A percentile compares a stretch with the other conserved stretches of the same genome.
Conservation (phyloP, 2,329 filamentous ascomycete species). For the Aspergillus melleus region DNA sequence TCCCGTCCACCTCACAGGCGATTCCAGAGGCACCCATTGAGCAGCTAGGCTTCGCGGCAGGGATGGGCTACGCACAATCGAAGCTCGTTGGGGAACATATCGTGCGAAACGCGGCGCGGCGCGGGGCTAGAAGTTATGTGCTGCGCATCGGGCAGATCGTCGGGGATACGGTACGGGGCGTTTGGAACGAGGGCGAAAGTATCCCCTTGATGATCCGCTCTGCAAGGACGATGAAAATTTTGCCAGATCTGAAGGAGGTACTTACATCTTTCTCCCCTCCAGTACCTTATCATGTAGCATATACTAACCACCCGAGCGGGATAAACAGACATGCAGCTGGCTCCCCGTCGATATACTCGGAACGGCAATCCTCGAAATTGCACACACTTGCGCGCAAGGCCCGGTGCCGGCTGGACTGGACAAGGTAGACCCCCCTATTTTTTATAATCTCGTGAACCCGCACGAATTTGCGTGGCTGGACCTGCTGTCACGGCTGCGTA, state of each 20-base stretch:
- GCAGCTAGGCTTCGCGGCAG: slow-evolving; percentile 14
- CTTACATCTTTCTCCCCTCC: background rate
- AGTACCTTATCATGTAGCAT: background rate
- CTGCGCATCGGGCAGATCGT: slow-evolving; percentile 37
- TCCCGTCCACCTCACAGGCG: background rate
- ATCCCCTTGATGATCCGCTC: slow-evolving; percentile 10
- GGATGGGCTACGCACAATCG: slow-evolving; percentile 35
- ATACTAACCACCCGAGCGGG: background rate
- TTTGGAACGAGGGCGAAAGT: slow-evolving; percentile 17
- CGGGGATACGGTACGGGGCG: slow-evolving; percentile 26
- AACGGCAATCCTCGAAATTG: slow-evolving; percentile 9
- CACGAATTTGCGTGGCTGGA: slow-evolving; percentile 35
- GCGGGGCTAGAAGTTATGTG: slow-evolving; percentile 18
- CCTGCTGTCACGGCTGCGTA: slow-evolving; percentile 34
- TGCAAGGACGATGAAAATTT: slow-evolving; percentile 4
- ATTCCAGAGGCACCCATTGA: slow-evolving; percentile 6
- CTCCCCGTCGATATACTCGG: slow-evolving; percentile 13
- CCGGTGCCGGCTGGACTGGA: background rate
- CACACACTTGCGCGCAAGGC: background rate
- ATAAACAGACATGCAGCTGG: slow-evolving; percentile 11
- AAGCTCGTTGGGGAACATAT: slow-evolving; percentile 38
- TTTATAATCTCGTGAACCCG: slow-evolving; percentile 15
- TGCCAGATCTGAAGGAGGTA: slow-evolving; percentile 11
- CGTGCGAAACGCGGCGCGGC: slow-evolving; percentile 19
- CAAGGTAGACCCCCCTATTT: background rate